Evolutionary conservation across 495 filamentous ascomycete species (phyloP), one percentile per base, ranked within the genome.

Genomic region (Penicillium coprophilum): DNA sequence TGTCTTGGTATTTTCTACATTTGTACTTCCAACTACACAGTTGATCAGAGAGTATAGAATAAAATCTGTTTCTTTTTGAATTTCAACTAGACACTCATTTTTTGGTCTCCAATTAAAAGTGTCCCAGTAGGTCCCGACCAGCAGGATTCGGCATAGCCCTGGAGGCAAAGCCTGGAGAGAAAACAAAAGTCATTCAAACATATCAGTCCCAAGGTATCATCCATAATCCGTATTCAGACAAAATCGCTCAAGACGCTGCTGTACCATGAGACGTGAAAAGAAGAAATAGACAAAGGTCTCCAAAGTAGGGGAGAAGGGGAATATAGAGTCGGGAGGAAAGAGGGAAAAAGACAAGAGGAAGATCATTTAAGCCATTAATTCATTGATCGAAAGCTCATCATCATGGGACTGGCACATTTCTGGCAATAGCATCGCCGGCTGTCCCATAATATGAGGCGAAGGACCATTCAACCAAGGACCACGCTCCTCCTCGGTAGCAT

Each of bases 401-500:
- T 72, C 73, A 41, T 69, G 62, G 2, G 62, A n/a, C 6, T 63
- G 66, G 38, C 56, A 58, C n/a, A 76, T 27, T 24, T 74, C 71
- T 4, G 72, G 71, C 40, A 77, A 47, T 4, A 66, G 41, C 56
- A 69, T 65, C 2, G 70, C 69, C 21, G 76, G 65, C 30, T 69
- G 74, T 8, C 76, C 76, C 56, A 79, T 77, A 4, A 79, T 59
- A 8, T 76, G 64, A 6, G 64, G 52, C 1, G 58, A 61, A 13
- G 58, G 66, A 5, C 66, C 77, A 40, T 73, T 71, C n/a, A 87
- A 62, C 89, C 89, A 94, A 2, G 86, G 80, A 0, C 92, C 92
- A 58, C 90, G 92, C 76, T 96, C 91, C 62, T 92, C 88, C 7
- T 87, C 85, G 4, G 83, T 91, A 9, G 90, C 85, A 61, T 77